Evolutionary conservation across 352 stramenopile genomes (phyloP).

Genomic region (Phytopythium kandeliae): DNA sequence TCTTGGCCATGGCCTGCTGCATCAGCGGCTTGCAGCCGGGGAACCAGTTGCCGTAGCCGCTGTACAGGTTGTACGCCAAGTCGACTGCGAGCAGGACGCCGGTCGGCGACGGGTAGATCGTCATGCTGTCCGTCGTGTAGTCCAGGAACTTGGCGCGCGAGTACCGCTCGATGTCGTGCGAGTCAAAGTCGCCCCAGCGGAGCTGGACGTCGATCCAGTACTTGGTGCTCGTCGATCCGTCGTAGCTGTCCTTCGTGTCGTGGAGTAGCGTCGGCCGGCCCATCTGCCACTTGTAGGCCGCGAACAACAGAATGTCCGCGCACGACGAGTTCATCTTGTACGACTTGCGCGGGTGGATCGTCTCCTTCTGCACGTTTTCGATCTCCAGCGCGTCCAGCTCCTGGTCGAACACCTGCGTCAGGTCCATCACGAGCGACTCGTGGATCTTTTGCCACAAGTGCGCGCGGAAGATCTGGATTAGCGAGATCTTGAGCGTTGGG

Average conservation of each 20-base stretch:
- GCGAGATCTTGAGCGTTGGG: conserved; percentile 99
- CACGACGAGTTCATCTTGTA: conserved; percentile 99
- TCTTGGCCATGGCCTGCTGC: conserved; percentile 99
- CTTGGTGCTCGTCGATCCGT: conserved; percentile 94
- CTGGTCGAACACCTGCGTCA: conserved; percentile 99
- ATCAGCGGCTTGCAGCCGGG: conserved; percentile 98
- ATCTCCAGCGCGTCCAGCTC: conserved; percentile 99
- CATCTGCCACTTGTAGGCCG: conserved; percentile 98
- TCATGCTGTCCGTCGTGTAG: conserved; percentile 99
- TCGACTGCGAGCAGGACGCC: conserved; percentile 97
- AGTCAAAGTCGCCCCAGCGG: conserved; percentile 99
- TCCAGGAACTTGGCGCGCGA: conserved; percentile 99
- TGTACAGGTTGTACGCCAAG: conserved; percentile 99
- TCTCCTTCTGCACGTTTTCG: conserved; percentile 99
- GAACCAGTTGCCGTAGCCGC: conserved; percentile 99
- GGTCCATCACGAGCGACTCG: conserved; percentile 97
- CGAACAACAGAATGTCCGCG: conserved; percentile 98
- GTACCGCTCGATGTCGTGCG: conserved; percentile 99
- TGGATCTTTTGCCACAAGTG: conserved; percentile 99
- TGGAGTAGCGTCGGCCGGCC: conserved; percentile 79
- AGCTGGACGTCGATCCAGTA: conserved; percentile 99
- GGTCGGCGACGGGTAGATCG: conserved; percentile 98
- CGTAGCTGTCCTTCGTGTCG: conserved; percentile 97
- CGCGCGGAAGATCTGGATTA: conserved; percentile 96
- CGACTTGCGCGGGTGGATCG: conserved; percentile 99